A percentile compares a stretch with the other conserved stretches of the same genome.
phyloP scores from a whole-genome alignment of 2,329 filamentous ascomycete species.

The Neofusicoccum kwambonambiense region DNA sequence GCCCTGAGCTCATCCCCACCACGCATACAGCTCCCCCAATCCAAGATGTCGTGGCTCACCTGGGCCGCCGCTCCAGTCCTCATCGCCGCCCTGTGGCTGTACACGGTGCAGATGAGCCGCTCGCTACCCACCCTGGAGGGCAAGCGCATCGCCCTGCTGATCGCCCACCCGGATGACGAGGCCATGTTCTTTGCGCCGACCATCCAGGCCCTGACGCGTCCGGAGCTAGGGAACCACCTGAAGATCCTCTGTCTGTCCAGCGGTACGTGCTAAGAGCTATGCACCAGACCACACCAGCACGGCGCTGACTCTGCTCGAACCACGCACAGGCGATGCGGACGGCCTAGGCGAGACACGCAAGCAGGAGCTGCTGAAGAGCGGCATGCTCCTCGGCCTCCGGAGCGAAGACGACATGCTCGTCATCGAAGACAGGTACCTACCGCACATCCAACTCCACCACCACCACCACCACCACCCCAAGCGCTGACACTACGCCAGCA shows the following conservation, averaged over 20 bases:
- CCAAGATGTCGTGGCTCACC: constrained; percentile 42
- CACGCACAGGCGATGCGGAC: constrained; percentile 69
- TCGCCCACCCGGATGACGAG: constrained; percentile 97
- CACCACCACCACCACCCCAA: constrained; percentile 17
- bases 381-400: constrained; percentile 70
- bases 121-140: constrained; percentile 68
- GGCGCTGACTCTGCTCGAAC: constrained; percentile 16
- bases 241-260: constrained; percentile 92
- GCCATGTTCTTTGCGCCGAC: constrained; percentile 99
- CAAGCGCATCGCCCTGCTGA: constrained; percentile 87
- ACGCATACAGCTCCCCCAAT: not conserved
- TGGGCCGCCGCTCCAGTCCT: constrained; percentile 43
- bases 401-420: constrained; percentile 78
- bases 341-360: constrained; percentile 81
- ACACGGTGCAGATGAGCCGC: constrained; percentile 44
- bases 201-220: constrained; percentile 76
- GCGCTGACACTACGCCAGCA: constrained; percentile 34
- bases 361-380: constrained; percentile 80
- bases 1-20: not conserved
- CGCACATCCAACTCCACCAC: constrained; percentile 5
- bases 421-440: constrained; percentile 67
- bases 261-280: constrained; percentile 50
- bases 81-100: constrained; percentile 46
- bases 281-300: not conserved
- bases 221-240: constrained; percentile 80